Base-by-base conservation (phyloP, 129 eudicot species). In the Arctium lappa region DNA sequence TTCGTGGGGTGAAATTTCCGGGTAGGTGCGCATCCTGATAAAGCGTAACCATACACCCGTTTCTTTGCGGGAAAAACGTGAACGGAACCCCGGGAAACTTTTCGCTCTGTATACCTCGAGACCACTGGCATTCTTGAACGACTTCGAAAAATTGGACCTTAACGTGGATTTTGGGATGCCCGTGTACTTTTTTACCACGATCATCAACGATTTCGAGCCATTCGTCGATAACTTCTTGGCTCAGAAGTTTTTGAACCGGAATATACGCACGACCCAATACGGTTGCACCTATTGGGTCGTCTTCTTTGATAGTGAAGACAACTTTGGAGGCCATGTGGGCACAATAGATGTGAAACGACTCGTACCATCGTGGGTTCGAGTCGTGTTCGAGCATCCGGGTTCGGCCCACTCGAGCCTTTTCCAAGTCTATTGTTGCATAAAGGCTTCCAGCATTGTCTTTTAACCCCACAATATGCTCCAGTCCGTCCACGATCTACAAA, bases 11-110 rank as follows among this genome's bases (percentile, higher is more conserved):
- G 44, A 95, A 95, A 65, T 91, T 81, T 8, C 93, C 87, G 6
- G 94, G 97, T 3, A 95, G 78, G 80, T 95, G 98, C 1, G 92
- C 86, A 37, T 95, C 98, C 77, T 95, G 97, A 80, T 95, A 95
- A 40, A 95, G 90, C 1, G 97, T 89, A 48, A 95, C 93, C 36
- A 80, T 89, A 76, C 93, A 89, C 44, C 91, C 93, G 10, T 69
- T 83, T 62, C 94, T 86, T 72, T 92, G 97, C 0, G 89, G 50
- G 81, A 91, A 95, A 73, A 91, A 95, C 7, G 98, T 91, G 79
- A 73, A 95, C 12, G 98, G 98, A 0, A 92, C 98, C 1, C 98
- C 97, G 3, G 97, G 97, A 56, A 85, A 90, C 27, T 91, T 95
- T 1, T 68, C 74, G 33, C 90, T 89, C 60, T 62, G 87, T 42